phyloP scores from a whole-genome alignment of 169 alveolate species.

The Perkinsus chesapeaki region DNA sequence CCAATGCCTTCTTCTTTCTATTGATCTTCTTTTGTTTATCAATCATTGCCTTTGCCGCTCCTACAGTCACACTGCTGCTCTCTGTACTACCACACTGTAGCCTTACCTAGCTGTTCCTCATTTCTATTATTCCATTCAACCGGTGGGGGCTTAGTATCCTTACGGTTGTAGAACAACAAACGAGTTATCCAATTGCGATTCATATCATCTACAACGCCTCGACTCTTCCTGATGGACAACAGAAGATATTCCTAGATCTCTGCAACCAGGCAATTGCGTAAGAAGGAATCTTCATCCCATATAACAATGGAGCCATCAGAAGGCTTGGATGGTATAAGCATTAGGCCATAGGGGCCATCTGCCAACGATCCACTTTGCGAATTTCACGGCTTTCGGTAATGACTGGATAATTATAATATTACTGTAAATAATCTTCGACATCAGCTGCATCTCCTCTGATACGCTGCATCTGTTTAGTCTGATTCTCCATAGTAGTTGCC shows the following conservation, averaged over 20 bases:
- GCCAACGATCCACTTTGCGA: neutral
- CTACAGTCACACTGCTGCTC: neutral
- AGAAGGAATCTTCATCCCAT: too few relatives aligned
- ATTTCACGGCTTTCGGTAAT: neutral
- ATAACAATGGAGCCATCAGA: too few relatives aligned
- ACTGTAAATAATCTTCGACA: neutral
- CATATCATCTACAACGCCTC: neutral
- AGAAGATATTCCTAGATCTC: too few relatives aligned
- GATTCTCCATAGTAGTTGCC: neutral
- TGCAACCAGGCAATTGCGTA: too few relatives aligned
- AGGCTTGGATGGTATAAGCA: too few relatives aligned
- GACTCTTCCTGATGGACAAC: neutral
- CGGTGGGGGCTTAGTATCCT: neutral
- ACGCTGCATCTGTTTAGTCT: conserved; percentile 1
- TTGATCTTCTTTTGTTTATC: neutral
- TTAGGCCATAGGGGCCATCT: too few relatives aligned
- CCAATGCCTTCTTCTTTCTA: neutral
- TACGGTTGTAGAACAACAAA: neutral
- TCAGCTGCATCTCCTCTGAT: neutral
- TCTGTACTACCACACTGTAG: neutral
- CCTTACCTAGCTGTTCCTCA: neutral
- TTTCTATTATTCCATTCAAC: neutral
- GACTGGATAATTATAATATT: neutral
- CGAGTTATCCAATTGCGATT: neutral
- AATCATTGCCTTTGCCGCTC: neutral